Percentiles rank a stretch among this genome's conserved stretches.
These are phyloP conservation scores for Phytophthora kernoviae DNA, from an alignment of 352 stramenopile genomes.

Conservation along the genomic window DNA sequence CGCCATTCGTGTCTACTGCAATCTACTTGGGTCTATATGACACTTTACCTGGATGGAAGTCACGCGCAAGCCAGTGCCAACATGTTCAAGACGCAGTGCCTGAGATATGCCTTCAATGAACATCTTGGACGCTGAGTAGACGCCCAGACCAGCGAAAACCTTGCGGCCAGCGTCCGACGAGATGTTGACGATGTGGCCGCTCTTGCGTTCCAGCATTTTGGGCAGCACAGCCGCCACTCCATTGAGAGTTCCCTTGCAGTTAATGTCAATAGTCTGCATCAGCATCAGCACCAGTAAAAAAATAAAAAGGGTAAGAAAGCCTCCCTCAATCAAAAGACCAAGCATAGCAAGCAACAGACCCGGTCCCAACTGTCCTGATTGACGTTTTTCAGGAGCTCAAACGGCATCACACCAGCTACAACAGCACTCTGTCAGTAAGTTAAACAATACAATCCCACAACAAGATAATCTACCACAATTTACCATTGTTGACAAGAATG, in stretches of 20 bases:
- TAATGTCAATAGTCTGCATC: constrained; percentile 89
- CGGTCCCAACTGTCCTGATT: constrained; percentile 92
- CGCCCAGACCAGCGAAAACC: constrained; percentile 81
- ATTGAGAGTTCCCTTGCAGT: constrained; percentile 93
- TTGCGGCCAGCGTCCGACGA: constrained; percentile 86
- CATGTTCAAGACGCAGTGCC: constrained; percentile 82
- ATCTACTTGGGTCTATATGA: not conserved
- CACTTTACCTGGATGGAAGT: constrained; percentile 79
- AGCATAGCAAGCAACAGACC: constrained; percentile 15
- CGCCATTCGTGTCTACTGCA: not conserved
- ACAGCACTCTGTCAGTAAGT: not conserved
- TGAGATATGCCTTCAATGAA: constrained; percentile 93
- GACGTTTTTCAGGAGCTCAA: constrained; percentile 90
- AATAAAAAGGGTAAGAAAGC: not conserved
- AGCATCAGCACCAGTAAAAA: constrained; percentile 4
- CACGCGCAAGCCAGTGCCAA: constrained; percentile 85
- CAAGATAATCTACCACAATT: not conserved
- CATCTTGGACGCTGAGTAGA: constrained; percentile 92
- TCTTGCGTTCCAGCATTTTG: constrained; percentile 76
- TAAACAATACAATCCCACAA: not conserved
- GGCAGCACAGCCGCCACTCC: constrained; percentile 78
- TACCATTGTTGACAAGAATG: constrained; percentile 91
- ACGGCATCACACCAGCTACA: constrained; percentile 92
- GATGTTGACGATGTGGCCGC: constrained; percentile 87
- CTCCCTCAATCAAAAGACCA: not conserved